These are phyloP conservation scores for Aspergillus oerlinghausenensis DNA, from an alignment of 2,329 filamentous ascomycete genomes.

Conservation along the genomic window DNA sequence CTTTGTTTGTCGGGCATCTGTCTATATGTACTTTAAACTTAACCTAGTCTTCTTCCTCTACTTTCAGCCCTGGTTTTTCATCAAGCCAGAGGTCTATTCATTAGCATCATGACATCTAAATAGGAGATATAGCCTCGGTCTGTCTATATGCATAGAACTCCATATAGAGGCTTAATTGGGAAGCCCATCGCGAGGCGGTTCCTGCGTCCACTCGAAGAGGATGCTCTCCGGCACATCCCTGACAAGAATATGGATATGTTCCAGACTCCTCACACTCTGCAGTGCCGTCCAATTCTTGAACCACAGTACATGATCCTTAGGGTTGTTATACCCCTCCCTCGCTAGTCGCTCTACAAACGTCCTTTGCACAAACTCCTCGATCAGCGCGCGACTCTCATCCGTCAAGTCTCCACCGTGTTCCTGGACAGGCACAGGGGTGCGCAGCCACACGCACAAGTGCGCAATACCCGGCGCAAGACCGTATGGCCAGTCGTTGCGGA, in stretches of 20 bases:
- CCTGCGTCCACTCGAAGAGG: constrained; percentile 43
- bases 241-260: constrained; percentile 55
- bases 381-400: constrained; percentile 43
- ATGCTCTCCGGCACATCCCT: constrained; percentile 44
- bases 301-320: constrained; percentile 52
- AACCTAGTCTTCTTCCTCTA: neutral
- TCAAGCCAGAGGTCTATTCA: neutral
- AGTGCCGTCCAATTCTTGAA: constrained; percentile 61
- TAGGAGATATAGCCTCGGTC: neutral
- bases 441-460: constrained; percentile 57
- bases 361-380: constrained; percentile 47
- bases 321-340: constrained; percentile 29
- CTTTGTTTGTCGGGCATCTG: constrained; percentile 4
- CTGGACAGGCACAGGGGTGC: constrained; percentile 46
- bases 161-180: neutral
- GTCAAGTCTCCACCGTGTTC: constrained; percentile 47
- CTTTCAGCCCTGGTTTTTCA: neutral
- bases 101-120: neutral
- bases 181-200: constrained; percentile 8
- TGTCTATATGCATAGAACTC: neutral
- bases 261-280: constrained; percentile 56
- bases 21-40: constrained; percentile 2
- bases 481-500: constrained; percentile 63
- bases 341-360: constrained; percentile 46
- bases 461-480: constrained; percentile 50